phyloP scores from a whole-genome alignment of 345 rosid species.

The Hevea brasiliensis region DNA sequence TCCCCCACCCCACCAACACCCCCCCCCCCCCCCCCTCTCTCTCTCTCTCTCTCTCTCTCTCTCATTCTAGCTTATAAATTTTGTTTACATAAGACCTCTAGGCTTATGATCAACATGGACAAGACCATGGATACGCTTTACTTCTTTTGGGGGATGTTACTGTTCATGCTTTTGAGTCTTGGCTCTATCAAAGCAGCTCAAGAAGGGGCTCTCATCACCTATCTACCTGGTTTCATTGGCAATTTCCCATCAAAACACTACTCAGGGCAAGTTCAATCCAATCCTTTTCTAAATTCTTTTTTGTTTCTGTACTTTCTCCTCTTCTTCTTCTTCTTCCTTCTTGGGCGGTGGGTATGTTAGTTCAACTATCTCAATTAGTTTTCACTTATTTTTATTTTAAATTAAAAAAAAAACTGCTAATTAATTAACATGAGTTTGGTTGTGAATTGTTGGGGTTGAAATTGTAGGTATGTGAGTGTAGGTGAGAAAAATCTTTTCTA shows the following conservation, averaged over 20 bases:
- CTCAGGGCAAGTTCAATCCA: constrained; percentile 24
- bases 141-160: not conserved
- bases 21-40: no score
- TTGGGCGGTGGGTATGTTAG: not conserved
- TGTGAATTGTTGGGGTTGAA: no score
- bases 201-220: constrained; percentile 15
- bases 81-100: not conserved
- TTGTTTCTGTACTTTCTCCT: not conserved
- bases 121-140: constrained; percentile 9
- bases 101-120: not conserved
- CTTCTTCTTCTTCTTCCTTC: not conserved
- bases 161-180: constrained; percentile 8
- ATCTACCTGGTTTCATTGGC: constrained; percentile 38
- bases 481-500: constrained; percentile 40
- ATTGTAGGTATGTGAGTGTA: constrained; percentile 39
- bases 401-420: no score
- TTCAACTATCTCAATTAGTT: not conserved
- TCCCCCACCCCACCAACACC: no score
- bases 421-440: no score
- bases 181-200: constrained; percentile 31
- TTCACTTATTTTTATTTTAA: no score
- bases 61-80: not conserved
- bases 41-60: not conserved
- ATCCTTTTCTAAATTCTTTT: no score
- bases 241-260: constrained; percentile 41